Evolutionary conservation across 345 rosid genomes (phyloP), one percentile per base, ranked within the genome.

Genomic region (Combretum micranthum): DNA sequence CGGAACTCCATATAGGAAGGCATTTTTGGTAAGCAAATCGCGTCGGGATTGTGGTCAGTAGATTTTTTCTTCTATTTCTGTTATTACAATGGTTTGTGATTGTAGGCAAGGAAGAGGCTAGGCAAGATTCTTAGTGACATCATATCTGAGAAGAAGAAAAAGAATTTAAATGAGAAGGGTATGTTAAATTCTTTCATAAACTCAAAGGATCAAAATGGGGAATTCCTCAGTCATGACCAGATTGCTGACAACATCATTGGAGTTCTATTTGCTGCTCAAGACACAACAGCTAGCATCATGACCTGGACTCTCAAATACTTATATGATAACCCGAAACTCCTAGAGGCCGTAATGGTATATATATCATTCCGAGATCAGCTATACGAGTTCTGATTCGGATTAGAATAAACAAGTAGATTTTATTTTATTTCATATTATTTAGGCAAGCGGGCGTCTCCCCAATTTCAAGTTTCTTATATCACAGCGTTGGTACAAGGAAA

Each of bases 251-350:
- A 85, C 80, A 75, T 80, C 45, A 80, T 85, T 0, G 93, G 93
- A 56, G 84, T 72, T 51, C 75, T 85, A 15, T 85, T 85, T 47
- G 93, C 93, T 4, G 88, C 93, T 52, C 86, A 80, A 63, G 88
- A 86, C 69, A 86, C 94, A 20, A 86, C 90, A 0, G 90, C 95
- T 4, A 83, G 87, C 55, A 77, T 68, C 73, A 63, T 83, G 84
- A 83, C 95, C n/a, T 86, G 95, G 95, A 75, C 75, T 67, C 77
- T 79, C 72, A 86, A 83, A 72, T 81, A 79, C 69, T 87, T 86
- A 60, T 90, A 81, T 61, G 95, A 77, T 61, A 79, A 81, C 66
- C 84, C 72, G 42, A 72, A 81, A 59, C 77, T 81, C 69, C 90
- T 83, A 19, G 82, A 79, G 75, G 77, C 74, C 56, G 78, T 86